These are phyloP conservation scores for Datisca glomerata DNA, from an alignment of 306 rosid species.

Conservation along the genomic window DNA sequence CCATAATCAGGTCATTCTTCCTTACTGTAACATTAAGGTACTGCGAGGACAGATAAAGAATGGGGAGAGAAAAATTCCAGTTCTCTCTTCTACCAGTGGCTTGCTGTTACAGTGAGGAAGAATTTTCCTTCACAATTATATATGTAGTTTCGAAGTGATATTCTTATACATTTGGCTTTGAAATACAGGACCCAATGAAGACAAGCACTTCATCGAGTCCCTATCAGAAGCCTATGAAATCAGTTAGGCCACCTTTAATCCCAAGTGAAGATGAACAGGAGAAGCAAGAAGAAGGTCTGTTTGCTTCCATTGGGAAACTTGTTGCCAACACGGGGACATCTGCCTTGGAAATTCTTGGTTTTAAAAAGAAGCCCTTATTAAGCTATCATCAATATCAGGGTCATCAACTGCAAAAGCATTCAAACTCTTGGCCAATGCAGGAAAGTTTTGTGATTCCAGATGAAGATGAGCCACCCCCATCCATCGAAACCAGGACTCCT, in stretches of 20 bases:
- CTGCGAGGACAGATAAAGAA: too few species aligned
- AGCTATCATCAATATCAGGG: constrained; percentile 30
- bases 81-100: too few species aligned
- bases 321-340: constrained; percentile 31
- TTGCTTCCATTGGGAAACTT: constrained; percentile 63
- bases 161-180: too few species aligned
- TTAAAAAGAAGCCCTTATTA: constrained; percentile 33
- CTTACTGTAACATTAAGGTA: too few species aligned
- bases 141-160: too few species aligned
- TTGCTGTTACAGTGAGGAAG: too few species aligned
- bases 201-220: too few species aligned
- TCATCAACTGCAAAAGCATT: constrained; percentile 32
- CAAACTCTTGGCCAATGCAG: constrained; percentile 65
- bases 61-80: too few species aligned
- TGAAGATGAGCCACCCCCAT: constrained; percentile 81
- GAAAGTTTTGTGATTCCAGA: constrained; percentile 79
- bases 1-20: too few species aligned
- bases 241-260: constrained; percentile 38
- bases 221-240: neutral
- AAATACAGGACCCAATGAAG: too few species aligned
- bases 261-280: constrained; percentile 15
- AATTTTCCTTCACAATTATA: too few species aligned
- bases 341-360: constrained; percentile 42
- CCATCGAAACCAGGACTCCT: constrained; percentile 58
- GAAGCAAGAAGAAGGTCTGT: constrained; percentile 59